phyloP scores from a whole-genome alignment of 108 stramenopile genomes.

The Fistulifera pelliculosa region DNA sequence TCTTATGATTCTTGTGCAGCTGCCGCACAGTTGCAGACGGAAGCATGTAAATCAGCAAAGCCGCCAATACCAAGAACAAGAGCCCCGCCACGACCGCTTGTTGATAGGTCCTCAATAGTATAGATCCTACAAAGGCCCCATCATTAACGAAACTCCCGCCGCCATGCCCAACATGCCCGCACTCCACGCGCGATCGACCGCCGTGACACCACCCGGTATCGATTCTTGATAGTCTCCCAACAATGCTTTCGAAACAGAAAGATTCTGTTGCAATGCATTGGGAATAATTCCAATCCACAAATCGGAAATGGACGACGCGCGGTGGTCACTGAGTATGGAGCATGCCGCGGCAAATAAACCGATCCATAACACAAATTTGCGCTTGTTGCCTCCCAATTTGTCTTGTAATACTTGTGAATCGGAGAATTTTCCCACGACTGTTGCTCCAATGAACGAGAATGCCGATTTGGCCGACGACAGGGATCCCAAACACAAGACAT shows the following conservation, averaged over 20 bases:
- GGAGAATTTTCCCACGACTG: conserved; percentile 62
- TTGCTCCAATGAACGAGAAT: conserved; percentile 49
- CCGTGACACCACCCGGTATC: conserved; percentile 16
- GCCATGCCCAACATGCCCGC: conserved; percentile 78
- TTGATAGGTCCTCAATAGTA: conserved; percentile 33
- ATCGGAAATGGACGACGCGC: conserved; percentile 24
- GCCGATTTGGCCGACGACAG: conserved; percentile 69
- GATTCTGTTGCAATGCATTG: conserved; percentile 69
- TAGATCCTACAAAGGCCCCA: conserved; percentile 55
- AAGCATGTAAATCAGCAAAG: conserved; percentile 23
- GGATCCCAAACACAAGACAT: conserved; percentile 62
- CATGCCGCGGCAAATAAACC: conserved; percentile 45
- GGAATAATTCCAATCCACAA: conserved; percentile 74
- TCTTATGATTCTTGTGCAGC: background rate
- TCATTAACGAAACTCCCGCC: conserved; percentile 73
- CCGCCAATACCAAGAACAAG: conserved; percentile 33
- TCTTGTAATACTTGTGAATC: conserved; percentile 27
- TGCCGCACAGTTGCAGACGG: too few species aligned
- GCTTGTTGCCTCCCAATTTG: conserved; percentile 27
- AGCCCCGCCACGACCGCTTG: conserved; percentile 36
- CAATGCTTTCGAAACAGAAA: conserved; percentile 63
- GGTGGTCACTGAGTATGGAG: conserved; percentile 28
- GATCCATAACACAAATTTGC: conserved; percentile 37
- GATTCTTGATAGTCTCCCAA: conserved; percentile 61
- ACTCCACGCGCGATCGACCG: conserved; percentile 40